Conservation (phyloP, 176 grass and related monocot species). For the Avena eriantha region DNA sequence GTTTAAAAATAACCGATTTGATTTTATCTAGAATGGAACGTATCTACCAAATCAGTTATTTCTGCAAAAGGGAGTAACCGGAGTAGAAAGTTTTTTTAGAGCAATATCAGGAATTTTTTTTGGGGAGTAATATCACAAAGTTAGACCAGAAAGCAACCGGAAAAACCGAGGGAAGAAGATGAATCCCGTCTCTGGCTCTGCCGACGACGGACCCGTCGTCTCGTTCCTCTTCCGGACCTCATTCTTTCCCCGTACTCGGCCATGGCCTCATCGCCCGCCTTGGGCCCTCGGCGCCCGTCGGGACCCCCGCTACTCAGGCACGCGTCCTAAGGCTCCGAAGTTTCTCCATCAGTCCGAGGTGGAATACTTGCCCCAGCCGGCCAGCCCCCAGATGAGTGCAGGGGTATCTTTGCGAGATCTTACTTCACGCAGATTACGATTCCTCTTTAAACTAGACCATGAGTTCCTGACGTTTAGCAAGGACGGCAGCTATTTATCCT, state of each 20-base stretch:
- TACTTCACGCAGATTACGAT: neutral
- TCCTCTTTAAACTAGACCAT: neutral
- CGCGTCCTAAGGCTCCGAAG: neutral
- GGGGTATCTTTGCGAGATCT: neutral
- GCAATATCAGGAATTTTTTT: too few species aligned
- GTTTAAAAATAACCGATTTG: too few species aligned
- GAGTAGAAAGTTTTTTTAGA: too few species aligned
- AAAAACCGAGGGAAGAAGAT: too few species aligned
- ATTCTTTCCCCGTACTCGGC: neutral
- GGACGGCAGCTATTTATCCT: neutral
- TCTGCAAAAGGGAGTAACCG: too few species aligned
- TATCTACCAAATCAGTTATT: too few species aligned
- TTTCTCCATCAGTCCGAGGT: neutral
- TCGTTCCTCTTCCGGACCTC: neutral
- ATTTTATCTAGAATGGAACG: too few species aligned
- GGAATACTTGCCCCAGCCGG: neutral
- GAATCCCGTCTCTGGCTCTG: too few species aligned
- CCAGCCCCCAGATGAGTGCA: neutral
- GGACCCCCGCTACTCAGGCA: neutral
- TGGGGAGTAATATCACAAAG: too few species aligned
- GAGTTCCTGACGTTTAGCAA: neutral
- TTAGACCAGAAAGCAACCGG: too few species aligned
- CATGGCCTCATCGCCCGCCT: neutral
- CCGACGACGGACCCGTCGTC: neutral
- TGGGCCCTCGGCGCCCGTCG: neutral